Evolutionary conservation across 352 stramenopile species (phyloP).

Genomic region (Albugo laibachii): DNA sequence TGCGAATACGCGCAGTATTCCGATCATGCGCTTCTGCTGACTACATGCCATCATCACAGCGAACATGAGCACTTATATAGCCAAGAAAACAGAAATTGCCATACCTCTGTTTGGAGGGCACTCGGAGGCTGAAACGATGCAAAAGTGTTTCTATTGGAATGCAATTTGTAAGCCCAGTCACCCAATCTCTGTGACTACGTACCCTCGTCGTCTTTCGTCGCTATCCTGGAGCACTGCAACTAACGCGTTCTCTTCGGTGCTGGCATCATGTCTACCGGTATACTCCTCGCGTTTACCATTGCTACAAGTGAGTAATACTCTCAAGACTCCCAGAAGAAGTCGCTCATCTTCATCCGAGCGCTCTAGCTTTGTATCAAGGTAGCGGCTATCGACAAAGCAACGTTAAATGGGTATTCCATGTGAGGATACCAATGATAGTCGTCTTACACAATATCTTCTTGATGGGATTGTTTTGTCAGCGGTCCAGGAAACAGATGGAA

Average conservation of each 20-base stretch:
- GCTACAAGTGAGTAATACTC: constrained; percentile 41
- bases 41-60: constrained; percentile 9
- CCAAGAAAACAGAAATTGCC: neutral
- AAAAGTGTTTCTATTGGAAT: too few species aligned
- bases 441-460: constrained; percentile 31
- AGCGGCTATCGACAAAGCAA: neutral
- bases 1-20: constrained; percentile 32
- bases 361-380: neutral
- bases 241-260: constrained; percentile 42
- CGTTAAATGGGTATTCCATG: neutral
- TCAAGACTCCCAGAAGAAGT: constrained; percentile 42
- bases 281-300: constrained; percentile 57
- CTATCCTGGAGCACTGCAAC: constrained; percentile 48
- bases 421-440: neutral
- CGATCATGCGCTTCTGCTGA: constrained; percentile 26
- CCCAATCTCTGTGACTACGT: constrained; percentile 1
- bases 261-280: constrained; percentile 23
- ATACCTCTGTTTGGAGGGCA: neutral
- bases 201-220: constrained; percentile 33
- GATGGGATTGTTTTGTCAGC: constrained; percentile 31
- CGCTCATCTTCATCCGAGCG: constrained; percentile 37
- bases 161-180: neutral
- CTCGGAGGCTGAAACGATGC: too few species aligned
- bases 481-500: constrained; percentile 62
- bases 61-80: too few species aligned